Evolutionary conservation across 805 yeast genomes (phyloP).

Genomic region (Komagataella pastoris): DNA sequence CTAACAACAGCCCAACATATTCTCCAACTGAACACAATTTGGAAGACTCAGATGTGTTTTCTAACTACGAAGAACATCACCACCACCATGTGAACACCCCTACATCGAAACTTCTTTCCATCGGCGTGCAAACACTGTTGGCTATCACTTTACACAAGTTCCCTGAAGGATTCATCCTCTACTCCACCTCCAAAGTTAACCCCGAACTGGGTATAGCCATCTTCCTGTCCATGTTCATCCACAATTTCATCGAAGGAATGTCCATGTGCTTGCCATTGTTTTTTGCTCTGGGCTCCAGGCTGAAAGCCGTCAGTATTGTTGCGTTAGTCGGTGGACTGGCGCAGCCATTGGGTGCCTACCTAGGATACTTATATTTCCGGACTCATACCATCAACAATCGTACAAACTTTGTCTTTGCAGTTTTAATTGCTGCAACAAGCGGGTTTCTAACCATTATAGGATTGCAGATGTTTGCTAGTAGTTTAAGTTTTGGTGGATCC

Average conservation of each 20-base stretch:
- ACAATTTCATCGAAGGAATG: constrained; percentile 90
- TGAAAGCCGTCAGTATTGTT: constrained; percentile 50
- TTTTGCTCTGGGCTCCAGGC: constrained; percentile 52
- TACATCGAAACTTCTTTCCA: constrained; percentile 62
- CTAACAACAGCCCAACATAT: constrained; percentile 5
- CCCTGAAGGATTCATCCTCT: constrained; percentile 91
- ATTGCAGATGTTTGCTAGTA: constrained; percentile 75
- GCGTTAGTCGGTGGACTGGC: constrained; percentile 69
- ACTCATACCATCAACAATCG: constrained; percentile 20
- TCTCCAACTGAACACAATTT: constrained; percentile 14
- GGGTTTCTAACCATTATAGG: constrained; percentile 80
- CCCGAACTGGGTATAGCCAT: constrained; percentile 65
- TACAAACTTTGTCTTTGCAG: constrained; percentile 38
- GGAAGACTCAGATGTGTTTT: constrained; percentile 17
- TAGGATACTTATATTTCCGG: constrained; percentile 41
- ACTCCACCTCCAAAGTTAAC: constrained; percentile 58
- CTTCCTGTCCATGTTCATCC: constrained; percentile 74
- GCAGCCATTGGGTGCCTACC: constrained; percentile 80
- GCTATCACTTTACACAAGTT: constrained; percentile 84
- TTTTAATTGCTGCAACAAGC: constrained; percentile 58
- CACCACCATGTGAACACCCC: constrained; percentile 78
- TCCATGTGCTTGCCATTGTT: constrained; percentile 86
- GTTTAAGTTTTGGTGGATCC: constrained; percentile 66
- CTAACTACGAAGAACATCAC: constrained; percentile 22
- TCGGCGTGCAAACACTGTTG: constrained; percentile 81